Evolutionary conservation across 139 green algal genomes (phyloP).

Genomic region (Chlamydomonas asymmetrica): DNA sequence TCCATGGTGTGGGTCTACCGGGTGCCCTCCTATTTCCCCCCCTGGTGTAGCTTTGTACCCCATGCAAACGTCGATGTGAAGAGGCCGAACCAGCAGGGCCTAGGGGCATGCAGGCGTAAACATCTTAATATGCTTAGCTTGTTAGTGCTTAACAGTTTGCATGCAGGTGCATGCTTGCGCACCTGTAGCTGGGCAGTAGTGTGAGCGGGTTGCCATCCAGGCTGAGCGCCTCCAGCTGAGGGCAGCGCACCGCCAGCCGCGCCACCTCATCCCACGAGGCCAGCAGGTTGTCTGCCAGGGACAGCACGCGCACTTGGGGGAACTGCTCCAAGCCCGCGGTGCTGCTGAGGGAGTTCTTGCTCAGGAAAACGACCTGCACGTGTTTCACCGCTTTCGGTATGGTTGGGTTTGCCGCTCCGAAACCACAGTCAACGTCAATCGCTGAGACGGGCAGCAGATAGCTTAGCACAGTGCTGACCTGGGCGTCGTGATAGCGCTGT

Average conservation of each 20-base stretch:
- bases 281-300: slow-evolving; percentile 67
- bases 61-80: no score
- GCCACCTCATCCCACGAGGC: slow-evolving; percentile 6
- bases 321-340: slow-evolving; percentile 67
- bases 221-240: slow-evolving; percentile 50
- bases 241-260: slow-evolving; percentile 19
- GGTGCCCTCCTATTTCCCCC: no score
- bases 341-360: slow-evolving; percentile 59
- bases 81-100: no score
- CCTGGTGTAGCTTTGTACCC: no score
- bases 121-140: no score
- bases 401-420: not conserved
- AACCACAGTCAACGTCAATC: not conserved
- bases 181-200: slow-evolving; percentile 62
- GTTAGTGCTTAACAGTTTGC: no score
- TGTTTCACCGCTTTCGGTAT: not conserved
- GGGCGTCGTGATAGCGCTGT: slow-evolving; percentile 40
- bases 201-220: slow-evolving; percentile 73
- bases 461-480: slow-evolving; percentile 33
- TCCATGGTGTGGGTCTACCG: no score
- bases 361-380: slow-evolving; percentile 54
- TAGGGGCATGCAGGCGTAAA: no score
- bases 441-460: not conserved
- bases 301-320: slow-evolving; percentile 44
- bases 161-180: not conserved